phyloP scores from a whole-genome alignment of 345 rosid genomes.

The Brassica carinata region DNA sequence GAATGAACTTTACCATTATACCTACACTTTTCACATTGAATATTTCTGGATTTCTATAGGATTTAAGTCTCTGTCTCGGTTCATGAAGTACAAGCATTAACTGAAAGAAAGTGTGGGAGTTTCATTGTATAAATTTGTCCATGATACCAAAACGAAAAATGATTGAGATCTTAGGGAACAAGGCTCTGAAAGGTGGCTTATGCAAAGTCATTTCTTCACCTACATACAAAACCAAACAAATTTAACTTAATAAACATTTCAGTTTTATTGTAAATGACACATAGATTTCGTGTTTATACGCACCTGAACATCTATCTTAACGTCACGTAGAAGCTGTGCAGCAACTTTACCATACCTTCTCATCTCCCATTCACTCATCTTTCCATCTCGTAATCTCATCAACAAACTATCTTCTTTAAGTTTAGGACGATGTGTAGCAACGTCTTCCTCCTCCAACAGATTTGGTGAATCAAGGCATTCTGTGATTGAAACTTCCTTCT shows the following conservation, averaged over 20 bases:
- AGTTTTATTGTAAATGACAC: background rate
- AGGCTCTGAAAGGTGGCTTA: background rate
- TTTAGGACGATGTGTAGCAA: constrained; percentile 27
- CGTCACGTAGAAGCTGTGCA: constrained; percentile 84
- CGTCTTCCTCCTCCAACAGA: constrained; percentile 19
- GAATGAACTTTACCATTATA: background rate
- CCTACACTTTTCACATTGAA: background rate
- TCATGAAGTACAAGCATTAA: background rate
- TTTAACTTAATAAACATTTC: background rate
- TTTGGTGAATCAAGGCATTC: constrained; percentile 19
- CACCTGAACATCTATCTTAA: constrained; percentile 51
- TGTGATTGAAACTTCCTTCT: constrained; percentile 20
- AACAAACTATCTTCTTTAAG: constrained; percentile 38
- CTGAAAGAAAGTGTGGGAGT: background rate
- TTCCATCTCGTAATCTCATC: constrained; percentile 45
- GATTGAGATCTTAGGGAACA: background rate
- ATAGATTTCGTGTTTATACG: background rate
- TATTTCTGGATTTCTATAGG: no score
- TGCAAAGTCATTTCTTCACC: constrained; percentile 33
- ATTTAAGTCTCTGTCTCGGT: background rate
- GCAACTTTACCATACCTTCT: constrained; percentile 89
- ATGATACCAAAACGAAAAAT: background rate
- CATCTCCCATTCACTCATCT: constrained; percentile 87
- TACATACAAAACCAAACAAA: constrained; percentile 18
- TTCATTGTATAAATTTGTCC: background rate